A percentile compares a stretch with the other conserved stretches of the same genome.
These are phyloP conservation scores for Penicillium egyptiacum DNA, from an alignment of 495 filamentous ascomycete species.

Conservation along the genomic window DNA sequence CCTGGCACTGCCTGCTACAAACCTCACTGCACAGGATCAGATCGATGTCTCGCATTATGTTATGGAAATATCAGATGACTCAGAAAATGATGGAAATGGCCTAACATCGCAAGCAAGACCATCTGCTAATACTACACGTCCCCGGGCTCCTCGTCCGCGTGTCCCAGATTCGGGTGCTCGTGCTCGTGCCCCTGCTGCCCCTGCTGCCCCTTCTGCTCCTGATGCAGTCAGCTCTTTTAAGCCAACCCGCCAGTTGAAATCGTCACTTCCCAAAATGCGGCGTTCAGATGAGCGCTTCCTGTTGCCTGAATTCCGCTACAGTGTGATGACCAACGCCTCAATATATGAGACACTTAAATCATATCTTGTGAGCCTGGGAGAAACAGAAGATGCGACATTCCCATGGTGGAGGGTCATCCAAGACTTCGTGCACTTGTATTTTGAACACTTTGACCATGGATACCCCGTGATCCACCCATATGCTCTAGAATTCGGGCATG, in stretches of 20 bases:
- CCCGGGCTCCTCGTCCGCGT: not conserved
- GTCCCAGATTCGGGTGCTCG: not conserved
- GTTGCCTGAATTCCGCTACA: not conserved
- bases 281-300: not conserved
- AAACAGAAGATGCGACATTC: constrained; percentile 1
- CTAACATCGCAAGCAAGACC: not conserved
- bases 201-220: not conserved
- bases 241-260: not conserved
- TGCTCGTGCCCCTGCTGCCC: not conserved
- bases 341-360: not conserved
- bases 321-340: not conserved
- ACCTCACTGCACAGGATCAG: not conserved
- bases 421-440: constrained; percentile 5
- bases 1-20: too few relatives aligned
- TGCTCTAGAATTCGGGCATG: not conserved
- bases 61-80: constrained; percentile 3
- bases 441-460: constrained; percentile 2
- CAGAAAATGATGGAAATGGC: not conserved
- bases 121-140: not conserved
- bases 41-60: not conserved
- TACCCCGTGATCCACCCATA: constrained; percentile 1
- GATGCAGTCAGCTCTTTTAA: not conserved
- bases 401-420: not conserved
- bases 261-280: not conserved
- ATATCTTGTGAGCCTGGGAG: not conserved